Evolutionary conservation across 1,284 basidiomycete genomes (phyloP), one percentile per base, ranked within the genome.

Genomic region (Schizophyllum commune): DNA sequence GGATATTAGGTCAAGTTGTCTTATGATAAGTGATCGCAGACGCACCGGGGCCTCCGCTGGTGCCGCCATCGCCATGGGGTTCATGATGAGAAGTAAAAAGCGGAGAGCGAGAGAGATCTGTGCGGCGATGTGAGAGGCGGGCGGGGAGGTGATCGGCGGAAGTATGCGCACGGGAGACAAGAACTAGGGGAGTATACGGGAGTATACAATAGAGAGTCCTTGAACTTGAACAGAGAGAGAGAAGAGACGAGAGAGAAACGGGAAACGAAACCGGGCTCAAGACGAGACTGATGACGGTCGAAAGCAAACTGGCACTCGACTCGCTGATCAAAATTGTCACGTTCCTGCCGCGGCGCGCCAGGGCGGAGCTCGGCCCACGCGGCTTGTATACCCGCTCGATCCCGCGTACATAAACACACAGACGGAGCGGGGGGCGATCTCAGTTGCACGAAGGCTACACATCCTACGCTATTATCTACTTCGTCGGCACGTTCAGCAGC

Each of bases 401-500:
- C 34, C 34, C 34, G 34, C 32, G 21, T 15, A 54, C 27, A 59
- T 33, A 34, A 56, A 32, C 9, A 54, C 21, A 54, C 52, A 39
- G 7, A 7, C 34, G 34, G 34, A 39, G 52, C 52, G n/a, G 21
- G 21, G 21, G 21, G n/a, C 52, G 52, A 22, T 54, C n/a, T 54
- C n/a, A n/a, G n/a, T 54, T 54, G 47, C 47, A 51, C n/a, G 11
- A 51, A 11, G 11, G 21, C 21, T n/a, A 54, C 15, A 39, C 32
- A 59, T 20, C 8, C 17, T 57, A 55, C 7, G 39, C n/a, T 57
- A n/a, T 71, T 79, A 82, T 6, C 75, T 82, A 75, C 66, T 79
- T 78, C 21, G 83, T 82, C 64, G 91, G 89, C 65, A 96, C 86
- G 75, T 92, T 94, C 72, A 96, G 75, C 67, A 96, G 75, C 65